Base-by-base conservation (phyloP, 805 yeast species). In the Ogataea pignaliae region DNA sequence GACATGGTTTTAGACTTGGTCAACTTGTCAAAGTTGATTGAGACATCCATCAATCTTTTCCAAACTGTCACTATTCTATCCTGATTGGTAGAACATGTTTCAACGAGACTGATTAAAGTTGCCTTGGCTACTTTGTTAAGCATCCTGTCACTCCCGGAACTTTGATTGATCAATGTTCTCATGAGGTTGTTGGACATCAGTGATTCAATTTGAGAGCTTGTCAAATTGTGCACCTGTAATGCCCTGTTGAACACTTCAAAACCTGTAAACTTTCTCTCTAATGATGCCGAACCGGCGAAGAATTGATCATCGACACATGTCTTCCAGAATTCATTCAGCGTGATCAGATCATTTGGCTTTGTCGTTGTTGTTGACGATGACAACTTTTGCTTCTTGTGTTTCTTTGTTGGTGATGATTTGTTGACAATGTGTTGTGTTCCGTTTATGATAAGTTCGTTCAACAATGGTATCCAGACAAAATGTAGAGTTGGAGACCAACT, bases 251-350 rank as follows among this genome's bases (percentile, higher is more conserved):
- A 79, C 10, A 89, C 75, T 53, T 85, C 85, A 54, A 90, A 79
- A 0, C 97, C 98, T 76, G 88, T 78, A 62, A 75, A 86, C 61
- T 90, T 91, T 45, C 96, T 72, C 61, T 90, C 97, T 29, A 83
- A 78, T 1, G 97, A 88, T 0, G 96, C 73, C 51, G 82, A 79
- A 32, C 78, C 79, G 5, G 86, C 71, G 53, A 91, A 90, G 47
- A 86, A 78, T 3, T 85, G 75, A 54, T 88, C 93, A 59, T 91
- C 97, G 13, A 91, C 76, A 6, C 80, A 81, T 3, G 73, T 69
- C 53, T 79, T 77, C 95, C 96, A 89, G 61, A 91, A 89, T 42
- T 86, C 93, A 9, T 69, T 61, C 34, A 79, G 57, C 3, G 70
- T 61, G 26, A 78, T 61, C 21, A 39, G 29, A 12, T 52, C 60